phyloP scores from a whole-genome alignment of 1,139 yeast genomes.

The Entelexis paramagnoliae region DNA sequence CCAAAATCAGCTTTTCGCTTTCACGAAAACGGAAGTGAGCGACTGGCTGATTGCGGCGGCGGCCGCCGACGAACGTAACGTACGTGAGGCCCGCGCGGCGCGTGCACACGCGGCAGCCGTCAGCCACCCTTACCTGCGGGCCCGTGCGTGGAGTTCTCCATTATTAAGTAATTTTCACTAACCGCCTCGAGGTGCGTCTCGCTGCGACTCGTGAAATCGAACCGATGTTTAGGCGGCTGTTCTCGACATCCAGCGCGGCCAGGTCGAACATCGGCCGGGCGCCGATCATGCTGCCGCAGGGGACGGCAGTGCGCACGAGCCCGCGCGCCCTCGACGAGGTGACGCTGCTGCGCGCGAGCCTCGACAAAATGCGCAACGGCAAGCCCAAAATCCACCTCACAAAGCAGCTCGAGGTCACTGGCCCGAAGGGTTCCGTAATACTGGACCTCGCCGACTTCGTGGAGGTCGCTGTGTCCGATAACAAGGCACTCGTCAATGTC shows the following conservation, averaged over 20 bases:
- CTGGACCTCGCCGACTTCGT: slow-evolving; percentile 68
- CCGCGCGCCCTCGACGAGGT: slow-evolving; percentile 42
- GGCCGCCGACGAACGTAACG: no score
- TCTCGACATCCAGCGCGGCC: slow-evolving; percentile 17
- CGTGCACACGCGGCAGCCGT: no score
- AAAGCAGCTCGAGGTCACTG: slow-evolving; percentile 54
- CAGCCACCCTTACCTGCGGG: no score
- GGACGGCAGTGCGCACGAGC: slow-evolving; percentile 37
- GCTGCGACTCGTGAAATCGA: slow-evolving; percentile 1
- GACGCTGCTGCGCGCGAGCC: slow-evolving; percentile 29
- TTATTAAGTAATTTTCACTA: slow-evolving; percentile 1
- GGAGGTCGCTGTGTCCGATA: slow-evolving; percentile 31
- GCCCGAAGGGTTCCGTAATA: slow-evolving; percentile 66
- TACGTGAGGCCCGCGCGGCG: no score
- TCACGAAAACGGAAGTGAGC: neutral
- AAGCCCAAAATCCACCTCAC: slow-evolving; percentile 49
- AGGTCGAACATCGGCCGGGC: slow-evolving; percentile 50
- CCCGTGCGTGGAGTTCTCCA: slow-evolving; percentile 2
- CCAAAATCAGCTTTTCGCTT: slow-evolving; percentile 5
- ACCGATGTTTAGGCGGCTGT: slow-evolving; percentile 14
- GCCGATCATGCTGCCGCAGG: slow-evolving; percentile 48
- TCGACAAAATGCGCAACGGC: slow-evolving; percentile 44
- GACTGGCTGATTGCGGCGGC: no score
- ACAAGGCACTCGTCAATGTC: slow-evolving; percentile 46
- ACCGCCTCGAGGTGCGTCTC: neutral